These are phyloP conservation scores for Polyrhizophydium stewartii DNA, from an alignment of 371 early-diverging fungal species.

Conservation along the genomic window DNA sequence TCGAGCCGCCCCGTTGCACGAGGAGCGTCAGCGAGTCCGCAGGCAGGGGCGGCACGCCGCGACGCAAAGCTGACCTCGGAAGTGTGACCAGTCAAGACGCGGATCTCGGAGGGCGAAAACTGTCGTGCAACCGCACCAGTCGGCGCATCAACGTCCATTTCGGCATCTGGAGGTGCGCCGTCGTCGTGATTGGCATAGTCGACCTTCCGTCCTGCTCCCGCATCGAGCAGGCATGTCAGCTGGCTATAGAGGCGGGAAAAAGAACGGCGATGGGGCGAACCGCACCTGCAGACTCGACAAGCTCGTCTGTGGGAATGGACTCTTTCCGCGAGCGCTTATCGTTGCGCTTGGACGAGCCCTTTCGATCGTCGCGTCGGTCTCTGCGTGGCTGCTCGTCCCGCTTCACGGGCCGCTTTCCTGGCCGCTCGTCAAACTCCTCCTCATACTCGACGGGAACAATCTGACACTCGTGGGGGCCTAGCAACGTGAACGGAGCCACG, in stretches of 20 bases:
- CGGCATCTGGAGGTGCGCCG: background rate
- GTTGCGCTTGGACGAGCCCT: background rate
- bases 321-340: conserved; percentile 21
- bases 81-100: conserved; percentile 57
- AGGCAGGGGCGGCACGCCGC: too few relatives aligned
- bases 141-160: background rate
- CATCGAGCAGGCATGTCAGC: too few relatives aligned
- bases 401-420: conserved; percentile 14
- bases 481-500: conserved; percentile 66
- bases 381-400: conserved; percentile 6
- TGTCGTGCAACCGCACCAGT: conserved; percentile 13
- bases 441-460: conserved; percentile 7
- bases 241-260: too few relatives aligned
- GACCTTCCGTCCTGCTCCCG: too few relatives aligned
- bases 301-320: background rate
- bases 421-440: conserved; percentile 12
- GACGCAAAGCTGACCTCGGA: too few relatives aligned
- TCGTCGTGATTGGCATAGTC: too few relatives aligned
- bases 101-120: conserved; percentile 27
- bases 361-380: conserved; percentile 2
- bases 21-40: too few relatives aligned
- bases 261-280: too few relatives aligned
- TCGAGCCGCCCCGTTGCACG: too few relatives aligned
- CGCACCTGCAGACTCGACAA: too few relatives aligned
- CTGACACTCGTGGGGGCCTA: conserved; percentile 61